These are phyloP conservation scores for Leptomonas seymouri DNA, from an alignment of 208 protist species.

Conservation along the genomic window DNA sequence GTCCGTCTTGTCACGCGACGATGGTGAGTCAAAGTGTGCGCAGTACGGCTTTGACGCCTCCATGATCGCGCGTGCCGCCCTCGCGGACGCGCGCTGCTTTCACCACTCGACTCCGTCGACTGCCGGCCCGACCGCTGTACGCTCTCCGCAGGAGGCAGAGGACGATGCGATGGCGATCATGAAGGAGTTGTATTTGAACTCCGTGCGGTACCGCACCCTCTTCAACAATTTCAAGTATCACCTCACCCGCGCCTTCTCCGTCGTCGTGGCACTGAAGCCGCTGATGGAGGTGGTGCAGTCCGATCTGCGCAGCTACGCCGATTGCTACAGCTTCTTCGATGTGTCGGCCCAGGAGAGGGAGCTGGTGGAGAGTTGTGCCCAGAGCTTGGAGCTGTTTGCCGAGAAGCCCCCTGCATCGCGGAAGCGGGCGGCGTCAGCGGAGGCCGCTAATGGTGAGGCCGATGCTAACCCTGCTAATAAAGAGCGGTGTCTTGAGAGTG, in stretches of 20 bases:
- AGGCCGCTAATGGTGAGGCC: neutral
- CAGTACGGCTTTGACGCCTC: conserved; percentile 77
- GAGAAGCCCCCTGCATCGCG: conserved; percentile 8
- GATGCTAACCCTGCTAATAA: conserved; percentile 5
- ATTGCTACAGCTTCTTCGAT: conserved; percentile 65
- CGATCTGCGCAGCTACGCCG: conserved; percentile 58
- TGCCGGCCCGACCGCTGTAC: neutral
- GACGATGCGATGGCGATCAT: conserved; percentile 39
- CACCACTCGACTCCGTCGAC: neutral
- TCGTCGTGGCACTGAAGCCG: conserved; percentile 56
- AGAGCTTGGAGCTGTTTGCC: conserved; percentile 40
- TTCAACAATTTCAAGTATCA: conserved; percentile 92
- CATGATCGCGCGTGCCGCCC: conserved; percentile 97
- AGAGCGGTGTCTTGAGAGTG: conserved; percentile 6
- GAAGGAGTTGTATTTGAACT: conserved; percentile 56
- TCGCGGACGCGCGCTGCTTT: conserved; percentile 94
- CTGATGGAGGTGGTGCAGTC: conserved; percentile 67
- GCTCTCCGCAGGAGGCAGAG: conserved; percentile 21
- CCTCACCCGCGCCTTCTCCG: conserved; percentile 77
- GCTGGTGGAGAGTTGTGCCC: conserved; percentile 33
- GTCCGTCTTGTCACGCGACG: conserved; percentile 46
- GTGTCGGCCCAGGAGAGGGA: conserved; percentile 25
- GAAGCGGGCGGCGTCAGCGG: conserved; percentile 3
- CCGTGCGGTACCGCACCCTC: conserved; percentile 57
- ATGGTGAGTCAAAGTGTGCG: conserved; percentile 46